A percentile compares a stretch with the other conserved stretches of the same genome.
phyloP scores from a whole-genome alignment of 2,329 filamentous ascomycete genomes.

The Cytospora piceae region DNA sequence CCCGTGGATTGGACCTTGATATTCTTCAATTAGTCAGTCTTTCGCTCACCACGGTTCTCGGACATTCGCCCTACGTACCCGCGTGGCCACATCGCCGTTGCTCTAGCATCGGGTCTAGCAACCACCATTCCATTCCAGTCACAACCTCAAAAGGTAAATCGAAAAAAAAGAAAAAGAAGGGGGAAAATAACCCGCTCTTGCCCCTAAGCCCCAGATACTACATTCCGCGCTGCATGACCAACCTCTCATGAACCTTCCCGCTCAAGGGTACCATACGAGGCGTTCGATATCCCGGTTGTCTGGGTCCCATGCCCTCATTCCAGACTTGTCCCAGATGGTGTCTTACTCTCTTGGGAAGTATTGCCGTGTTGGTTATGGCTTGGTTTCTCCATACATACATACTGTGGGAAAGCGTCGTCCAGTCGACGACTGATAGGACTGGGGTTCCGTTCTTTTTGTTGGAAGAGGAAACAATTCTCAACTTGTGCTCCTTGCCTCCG shows the following conservation, averaged over 20 bases:
- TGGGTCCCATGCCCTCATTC: constrained; percentile 19
- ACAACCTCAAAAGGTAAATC: constrained; percentile 4
- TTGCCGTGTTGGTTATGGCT: constrained; percentile 1
- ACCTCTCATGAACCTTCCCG: neutral
- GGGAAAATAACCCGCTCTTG: neutral
- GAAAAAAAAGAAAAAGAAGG: neutral
- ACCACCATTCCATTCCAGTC: constrained; percentile 20
- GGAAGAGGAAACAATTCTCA: neutral
- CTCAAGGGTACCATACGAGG: constrained; percentile 3
- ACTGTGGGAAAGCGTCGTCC: neutral
- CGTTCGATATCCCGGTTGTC: constrained; percentile 7
- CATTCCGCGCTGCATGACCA: neutral
- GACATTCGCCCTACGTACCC: constrained; percentile 3
- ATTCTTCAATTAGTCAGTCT: neutral
- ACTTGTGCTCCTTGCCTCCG: constrained; percentile 3
- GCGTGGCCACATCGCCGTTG: constrained; percentile 10
- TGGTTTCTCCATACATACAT: constrained; percentile 12
- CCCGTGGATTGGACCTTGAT: neutral
- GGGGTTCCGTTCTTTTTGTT: neutral
- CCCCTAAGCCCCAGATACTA: neutral
- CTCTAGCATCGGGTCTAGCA: constrained; percentile 18
- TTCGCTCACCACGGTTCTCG: neutral
- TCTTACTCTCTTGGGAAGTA: constrained; percentile 6
- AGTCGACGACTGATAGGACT: neutral
- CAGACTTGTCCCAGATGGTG: constrained; percentile 9